These are phyloP conservation scores for Carex littledalei DNA, from an alignment of 176 grass and related monocot species.

Conservation along the genomic window DNA sequence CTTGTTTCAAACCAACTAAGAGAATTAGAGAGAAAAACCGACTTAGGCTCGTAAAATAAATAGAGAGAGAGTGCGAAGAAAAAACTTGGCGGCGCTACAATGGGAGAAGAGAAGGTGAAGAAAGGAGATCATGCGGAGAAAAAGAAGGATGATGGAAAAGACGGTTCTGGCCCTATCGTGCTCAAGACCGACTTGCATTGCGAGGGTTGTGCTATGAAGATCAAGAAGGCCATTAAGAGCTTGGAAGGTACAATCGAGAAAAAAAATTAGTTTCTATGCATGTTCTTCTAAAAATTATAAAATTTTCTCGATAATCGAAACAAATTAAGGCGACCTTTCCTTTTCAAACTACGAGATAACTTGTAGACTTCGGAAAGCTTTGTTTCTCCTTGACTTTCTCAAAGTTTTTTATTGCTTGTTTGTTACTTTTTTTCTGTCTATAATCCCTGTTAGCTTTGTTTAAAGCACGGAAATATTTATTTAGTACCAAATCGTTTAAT, in stretches of 20 bases:
- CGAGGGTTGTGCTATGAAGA: conserved; percentile 26
- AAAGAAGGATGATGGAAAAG: conserved; percentile 19
- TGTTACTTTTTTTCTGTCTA: neutral
- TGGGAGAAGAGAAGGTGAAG: conserved; percentile 22
- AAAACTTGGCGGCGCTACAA: neutral
- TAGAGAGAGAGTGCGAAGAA: neutral
- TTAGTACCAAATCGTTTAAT: neutral
- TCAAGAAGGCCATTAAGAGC: conserved; percentile 26
- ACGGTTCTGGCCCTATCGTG: conserved; percentile 26
- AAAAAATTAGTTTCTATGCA: neutral
- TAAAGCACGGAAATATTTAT: neutral
- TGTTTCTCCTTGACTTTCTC: neutral
- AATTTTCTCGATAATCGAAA: neutral
- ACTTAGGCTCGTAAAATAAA: neutral
- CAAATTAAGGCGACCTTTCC: neutral
- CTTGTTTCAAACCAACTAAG: conserved; percentile 21
- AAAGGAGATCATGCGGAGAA: conserved; percentile 28
- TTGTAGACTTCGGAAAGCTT: neutral
- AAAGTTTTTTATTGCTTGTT: neutral
- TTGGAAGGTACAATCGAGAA: conserved; percentile 9
- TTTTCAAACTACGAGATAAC: neutral
- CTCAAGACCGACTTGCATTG: conserved; percentile 42
- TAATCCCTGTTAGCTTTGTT: neutral
- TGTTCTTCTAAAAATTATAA: neutral
- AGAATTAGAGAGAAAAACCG: neutral